Evolutionary conservation across 805 yeast genomes (phyloP).

Genomic region (Wickerhamiella brachini): DNA sequence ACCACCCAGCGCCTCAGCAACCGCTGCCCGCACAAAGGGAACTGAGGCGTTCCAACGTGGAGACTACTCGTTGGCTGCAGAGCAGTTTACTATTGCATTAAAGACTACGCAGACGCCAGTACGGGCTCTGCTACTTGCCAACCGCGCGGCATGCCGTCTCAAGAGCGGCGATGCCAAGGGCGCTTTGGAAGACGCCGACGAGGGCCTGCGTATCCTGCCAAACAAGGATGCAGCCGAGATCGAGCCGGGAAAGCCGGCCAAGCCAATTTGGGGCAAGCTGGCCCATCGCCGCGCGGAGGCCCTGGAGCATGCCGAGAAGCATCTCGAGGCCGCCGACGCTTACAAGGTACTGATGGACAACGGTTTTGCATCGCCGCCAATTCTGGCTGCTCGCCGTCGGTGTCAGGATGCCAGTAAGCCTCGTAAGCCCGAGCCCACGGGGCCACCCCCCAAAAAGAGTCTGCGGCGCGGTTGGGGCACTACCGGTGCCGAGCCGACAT

Average conservation of each 20-base stretch:
- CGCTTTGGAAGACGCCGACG: conserved; percentile 34
- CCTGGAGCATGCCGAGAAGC: conserved; percentile 64
- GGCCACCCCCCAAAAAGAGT: neutral
- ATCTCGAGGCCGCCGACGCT: conserved; percentile 42
- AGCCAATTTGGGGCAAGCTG: conserved; percentile 63
- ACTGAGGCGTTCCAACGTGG: conserved; percentile 61
- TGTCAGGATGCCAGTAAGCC: conserved; percentile 57
- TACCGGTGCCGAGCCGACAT: conserved; percentile 16
- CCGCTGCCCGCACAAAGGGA: conserved; percentile 29
- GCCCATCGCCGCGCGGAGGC: conserved; percentile 67
- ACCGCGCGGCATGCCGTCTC: conserved; percentile 51
- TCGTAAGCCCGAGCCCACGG: conserved; percentile 7
- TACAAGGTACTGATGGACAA: conserved; percentile 52
- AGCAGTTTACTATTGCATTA: conserved; percentile 43
- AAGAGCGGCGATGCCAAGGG: conserved; percentile 58
- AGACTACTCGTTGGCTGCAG: conserved; percentile 56
- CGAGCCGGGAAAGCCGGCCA: conserved; percentile 41
- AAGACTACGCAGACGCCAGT: conserved; percentile 42
- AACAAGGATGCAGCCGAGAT: conserved; percentile 25
- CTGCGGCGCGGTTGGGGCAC: conserved; percentile 17
- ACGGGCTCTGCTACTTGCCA: conserved; percentile 57
- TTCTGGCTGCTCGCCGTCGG: conserved; percentile 72
- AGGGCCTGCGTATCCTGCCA: conserved; percentile 32
- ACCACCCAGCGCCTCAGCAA: neutral
- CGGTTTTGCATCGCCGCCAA: conserved; percentile 49